These are phyloP conservation scores for Thalassiosira profunda DNA, from an alignment of 108 stramenopile genomes.

Conservation along the genomic window DNA sequence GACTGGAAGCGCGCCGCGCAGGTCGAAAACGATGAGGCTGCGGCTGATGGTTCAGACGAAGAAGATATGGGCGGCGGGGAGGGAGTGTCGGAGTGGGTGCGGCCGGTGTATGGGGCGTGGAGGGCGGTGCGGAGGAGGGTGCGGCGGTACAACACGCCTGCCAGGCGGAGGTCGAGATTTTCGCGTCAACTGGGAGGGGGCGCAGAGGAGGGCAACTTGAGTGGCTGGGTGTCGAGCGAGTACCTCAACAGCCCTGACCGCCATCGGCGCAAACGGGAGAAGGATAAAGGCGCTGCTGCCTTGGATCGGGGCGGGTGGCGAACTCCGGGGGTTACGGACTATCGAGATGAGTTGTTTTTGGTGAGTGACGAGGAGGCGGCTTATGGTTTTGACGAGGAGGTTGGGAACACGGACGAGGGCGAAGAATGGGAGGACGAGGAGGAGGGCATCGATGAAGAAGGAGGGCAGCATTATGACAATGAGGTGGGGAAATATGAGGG, in stretches of 20 bases:
- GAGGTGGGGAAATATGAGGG: background rate
- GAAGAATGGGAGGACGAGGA: slow-evolving; percentile 40
- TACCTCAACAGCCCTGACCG: too few species aligned
- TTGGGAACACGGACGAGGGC: slow-evolving; percentile 14
- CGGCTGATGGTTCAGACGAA: too few species aligned
- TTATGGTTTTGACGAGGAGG: slow-evolving; percentile 49
- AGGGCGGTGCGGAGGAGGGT: too few species aligned
- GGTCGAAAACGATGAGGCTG: too few species aligned
- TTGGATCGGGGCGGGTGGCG: slow-evolving; percentile 47
- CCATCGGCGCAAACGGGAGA: background rate
- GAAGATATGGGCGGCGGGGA: too few species aligned
- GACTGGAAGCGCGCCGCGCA: slow-evolving; percentile 10
- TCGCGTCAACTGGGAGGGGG: too few species aligned
- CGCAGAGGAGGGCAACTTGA: too few species aligned
- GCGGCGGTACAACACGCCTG: too few species aligned
- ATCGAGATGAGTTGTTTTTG: slow-evolving; percentile 86
- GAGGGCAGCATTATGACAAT: slow-evolving; percentile 2
- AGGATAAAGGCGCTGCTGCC: slow-evolving; percentile 1
- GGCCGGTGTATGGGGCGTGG: too few species aligned
- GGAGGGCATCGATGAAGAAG: slow-evolving; percentile 15
- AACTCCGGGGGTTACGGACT: slow-evolving; percentile 51
- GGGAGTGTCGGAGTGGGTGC: too few species aligned
- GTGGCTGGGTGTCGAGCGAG: too few species aligned
- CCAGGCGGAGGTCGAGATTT: too few species aligned
- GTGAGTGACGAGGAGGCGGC: slow-evolving; percentile 79